phyloP scores from a whole-genome alignment of 208 protist species.

The Vickermania ingenoplastis region DNA sequence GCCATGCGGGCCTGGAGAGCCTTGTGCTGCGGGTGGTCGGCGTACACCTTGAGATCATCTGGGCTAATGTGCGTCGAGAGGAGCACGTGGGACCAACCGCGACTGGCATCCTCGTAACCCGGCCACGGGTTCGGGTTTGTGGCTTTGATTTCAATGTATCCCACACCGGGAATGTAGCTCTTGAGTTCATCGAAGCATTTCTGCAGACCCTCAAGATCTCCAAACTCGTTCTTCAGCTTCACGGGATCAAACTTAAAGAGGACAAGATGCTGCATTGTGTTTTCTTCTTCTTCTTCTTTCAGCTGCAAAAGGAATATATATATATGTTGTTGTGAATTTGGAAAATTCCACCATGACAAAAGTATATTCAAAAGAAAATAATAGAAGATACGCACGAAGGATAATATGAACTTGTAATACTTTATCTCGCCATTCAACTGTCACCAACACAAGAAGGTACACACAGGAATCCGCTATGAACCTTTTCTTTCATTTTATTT shows the following conservation, averaged over 20 bases:
- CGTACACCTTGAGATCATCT: slow-evolving; percentile 35
- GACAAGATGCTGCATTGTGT: slow-evolving; percentile 20
- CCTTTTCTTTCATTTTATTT: too few relatives aligned
- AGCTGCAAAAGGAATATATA: too few relatives aligned
- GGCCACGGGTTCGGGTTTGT: slow-evolving; percentile 30
- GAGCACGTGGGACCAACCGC: slow-evolving; percentile 55
- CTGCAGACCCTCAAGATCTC: slow-evolving; percentile 9
- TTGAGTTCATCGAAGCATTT: slow-evolving; percentile 16
- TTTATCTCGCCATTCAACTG: too few relatives aligned
- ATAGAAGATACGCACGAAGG: too few relatives aligned
- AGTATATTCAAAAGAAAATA: too few relatives aligned
- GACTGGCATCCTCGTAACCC: slow-evolving; percentile 42
- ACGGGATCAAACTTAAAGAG: slow-evolving; percentile 14
- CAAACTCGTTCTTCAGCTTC: slow-evolving; percentile 7
- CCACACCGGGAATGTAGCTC: slow-evolving; percentile 33
- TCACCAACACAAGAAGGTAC: too few relatives aligned
- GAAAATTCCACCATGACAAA: too few relatives aligned
- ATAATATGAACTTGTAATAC: too few relatives aligned
- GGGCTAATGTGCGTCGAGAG: slow-evolving; percentile 51
- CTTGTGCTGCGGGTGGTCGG: slow-evolving; percentile 41
- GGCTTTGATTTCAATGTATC: slow-evolving; percentile 37
- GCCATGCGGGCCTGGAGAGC: slow-evolving; percentile 28
- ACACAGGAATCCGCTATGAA: too few relatives aligned
- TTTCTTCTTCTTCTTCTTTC: too few relatives aligned
- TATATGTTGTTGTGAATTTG: too few relatives aligned